Conservation (phyloP, 148 eudicot species). For the Amaranthus cruentus region DNA sequence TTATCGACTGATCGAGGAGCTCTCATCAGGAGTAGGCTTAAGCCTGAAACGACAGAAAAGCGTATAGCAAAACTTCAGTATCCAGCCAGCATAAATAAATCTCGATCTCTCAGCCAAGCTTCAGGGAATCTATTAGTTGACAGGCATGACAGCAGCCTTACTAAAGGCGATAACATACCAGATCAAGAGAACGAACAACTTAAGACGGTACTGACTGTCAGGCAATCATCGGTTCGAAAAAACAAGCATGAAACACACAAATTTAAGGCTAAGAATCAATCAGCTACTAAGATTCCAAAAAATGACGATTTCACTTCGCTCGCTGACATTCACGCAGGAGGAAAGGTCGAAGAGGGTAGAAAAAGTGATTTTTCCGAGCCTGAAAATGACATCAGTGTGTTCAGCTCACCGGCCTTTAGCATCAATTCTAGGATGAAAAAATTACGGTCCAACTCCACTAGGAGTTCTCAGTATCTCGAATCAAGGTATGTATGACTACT, state of each 20-base stretch:
- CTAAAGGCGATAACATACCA: constrained; percentile 20
- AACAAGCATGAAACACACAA: constrained; percentile 46
- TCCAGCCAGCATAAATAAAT: constrained; percentile 50
- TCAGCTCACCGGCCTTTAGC: constrained; percentile 26
- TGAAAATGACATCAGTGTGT: constrained; percentile 60
- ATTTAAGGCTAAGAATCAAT: constrained; percentile 49
- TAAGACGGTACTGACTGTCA: constrained; percentile 51
- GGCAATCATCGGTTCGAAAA: constrained; percentile 52
- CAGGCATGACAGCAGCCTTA: constrained; percentile 2
- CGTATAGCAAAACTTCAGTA: constrained; percentile 46
- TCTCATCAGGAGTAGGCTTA: constrained; percentile 47
- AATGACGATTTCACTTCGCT: constrained; percentile 33
- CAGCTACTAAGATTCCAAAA: constrained; percentile 36
- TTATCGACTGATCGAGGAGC: constrained; percentile 84
- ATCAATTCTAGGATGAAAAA: constrained; percentile 37
- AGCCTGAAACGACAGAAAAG: constrained; percentile 49
- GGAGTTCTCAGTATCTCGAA: constrained; percentile 64
- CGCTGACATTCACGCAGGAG: constrained; percentile 32
- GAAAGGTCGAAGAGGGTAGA: constrained; percentile 42
- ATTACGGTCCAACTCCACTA: constrained; percentile 39
- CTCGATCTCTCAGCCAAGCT: constrained; percentile 31
- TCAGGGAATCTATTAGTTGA: constrained; percentile 26
- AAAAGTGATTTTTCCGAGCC: constrained; percentile 63
- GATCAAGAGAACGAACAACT: constrained; percentile 57
- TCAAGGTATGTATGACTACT: constrained; percentile 56